A percentile compares a stretch with the other conserved stretches of the same genome.
phyloP scores from a whole-genome alignment of 2,329 filamentous ascomycete genomes.

The Fusarium musae region DNA sequence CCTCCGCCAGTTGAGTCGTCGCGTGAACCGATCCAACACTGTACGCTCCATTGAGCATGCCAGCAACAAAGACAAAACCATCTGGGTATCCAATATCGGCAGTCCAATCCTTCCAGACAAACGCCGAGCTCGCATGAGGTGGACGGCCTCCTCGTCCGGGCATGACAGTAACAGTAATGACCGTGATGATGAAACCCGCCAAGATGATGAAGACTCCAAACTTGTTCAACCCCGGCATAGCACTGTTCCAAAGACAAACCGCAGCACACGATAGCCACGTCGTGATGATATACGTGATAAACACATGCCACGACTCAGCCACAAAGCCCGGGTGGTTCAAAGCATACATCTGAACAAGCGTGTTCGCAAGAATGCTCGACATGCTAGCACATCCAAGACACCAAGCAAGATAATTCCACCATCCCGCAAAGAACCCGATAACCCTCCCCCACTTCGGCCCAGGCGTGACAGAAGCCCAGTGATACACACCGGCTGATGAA shows the following conservation, averaged over 20 bases:
- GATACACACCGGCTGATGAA: constrained; percentile 70
- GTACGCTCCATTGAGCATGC: constrained; percentile 73
- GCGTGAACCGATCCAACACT: constrained; percentile 74
- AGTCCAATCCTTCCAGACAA: constrained; percentile 56
- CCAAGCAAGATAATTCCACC: constrained; percentile 59
- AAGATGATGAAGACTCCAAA: constrained; percentile 62
- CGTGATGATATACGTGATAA: constrained; percentile 54
- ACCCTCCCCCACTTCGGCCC: constrained; percentile 62
- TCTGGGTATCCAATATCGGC: constrained; percentile 54
- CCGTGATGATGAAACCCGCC: constrained; percentile 64
- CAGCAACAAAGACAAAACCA: constrained; percentile 55
- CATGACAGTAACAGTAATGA: constrained; percentile 67
- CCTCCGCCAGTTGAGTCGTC: constrained; percentile 72
- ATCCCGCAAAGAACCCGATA: constrained; percentile 59
- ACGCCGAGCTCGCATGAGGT: constrained; percentile 47
- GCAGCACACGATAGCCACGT: constrained; percentile 53
- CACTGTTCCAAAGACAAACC: constrained; percentile 66
- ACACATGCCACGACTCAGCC: constrained; percentile 55
- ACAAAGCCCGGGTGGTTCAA: constrained; percentile 53
- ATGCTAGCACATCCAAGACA: constrained; percentile 54
- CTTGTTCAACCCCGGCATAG: constrained; percentile 63
- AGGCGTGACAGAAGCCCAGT: constrained; percentile 69
- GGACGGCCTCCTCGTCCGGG: constrained; percentile 48
- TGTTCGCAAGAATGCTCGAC: constrained; percentile 55
- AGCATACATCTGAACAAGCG: constrained; percentile 57